phyloP scores from a whole-genome alignment of 23 red algal species.

The Gracilaria domingensis region DNA sequence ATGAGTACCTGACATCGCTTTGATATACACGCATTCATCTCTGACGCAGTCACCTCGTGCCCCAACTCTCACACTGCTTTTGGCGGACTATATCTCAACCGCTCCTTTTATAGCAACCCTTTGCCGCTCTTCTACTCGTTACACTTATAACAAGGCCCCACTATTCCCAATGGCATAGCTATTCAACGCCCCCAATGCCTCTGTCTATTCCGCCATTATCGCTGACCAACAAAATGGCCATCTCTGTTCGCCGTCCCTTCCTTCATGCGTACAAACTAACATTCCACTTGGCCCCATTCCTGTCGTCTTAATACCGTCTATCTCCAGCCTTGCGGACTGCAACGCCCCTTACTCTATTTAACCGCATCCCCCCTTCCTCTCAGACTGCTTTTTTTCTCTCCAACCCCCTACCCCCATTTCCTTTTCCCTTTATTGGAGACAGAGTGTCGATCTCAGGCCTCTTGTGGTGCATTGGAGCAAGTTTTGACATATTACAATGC shows the following conservation, averaged over 20 bases:
- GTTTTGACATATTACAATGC: background rate
- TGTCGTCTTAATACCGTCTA: background rate
- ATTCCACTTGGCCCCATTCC: background rate
- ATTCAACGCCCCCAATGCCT: background rate
- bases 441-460: background rate
- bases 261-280: background rate
- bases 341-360: background rate
- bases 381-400: background rate
- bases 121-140: background rate
- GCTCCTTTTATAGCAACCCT: background rate
- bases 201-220: background rate
- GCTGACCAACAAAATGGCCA: background rate
- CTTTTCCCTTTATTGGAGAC: slow-evolving; percentile 3
- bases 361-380: background rate
- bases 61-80: background rate
- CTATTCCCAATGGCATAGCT: background rate
- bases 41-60: background rate
- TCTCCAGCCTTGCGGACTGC: background rate
- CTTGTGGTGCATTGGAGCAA: background rate
- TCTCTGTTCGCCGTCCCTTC: background rate
- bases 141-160: background rate
- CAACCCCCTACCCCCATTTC: slow-evolving; percentile 16
- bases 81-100: background rate
- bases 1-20: background rate
- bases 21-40: background rate